Percentiles rank a stretch among this genome's conserved stretches.
Conservation (phyloP, 2,329 filamentous ascomycete species). For the Colletotrichum agaves region DNA sequence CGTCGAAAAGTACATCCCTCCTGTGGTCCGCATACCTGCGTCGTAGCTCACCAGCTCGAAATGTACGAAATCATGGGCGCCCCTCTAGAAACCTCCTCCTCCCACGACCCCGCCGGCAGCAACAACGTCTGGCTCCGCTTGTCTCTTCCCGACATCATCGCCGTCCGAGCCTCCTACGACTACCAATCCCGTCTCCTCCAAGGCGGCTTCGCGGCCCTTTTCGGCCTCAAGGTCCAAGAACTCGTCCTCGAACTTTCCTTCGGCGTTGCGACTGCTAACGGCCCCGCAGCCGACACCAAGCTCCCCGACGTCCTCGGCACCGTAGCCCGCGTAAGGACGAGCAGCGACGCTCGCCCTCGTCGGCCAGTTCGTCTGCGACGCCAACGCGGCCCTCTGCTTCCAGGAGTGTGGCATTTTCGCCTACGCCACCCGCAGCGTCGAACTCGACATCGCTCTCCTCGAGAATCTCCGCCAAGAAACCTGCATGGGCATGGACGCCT, state of each 20-base stretch:
- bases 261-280: conserved; percentile 54
- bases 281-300: conserved; percentile 47
- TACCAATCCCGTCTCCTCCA: conserved; percentile 64
- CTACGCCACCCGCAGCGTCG: conserved; percentile 60
- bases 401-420: conserved; percentile 62
- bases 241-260: conserved; percentile 65
- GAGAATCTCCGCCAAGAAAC: conserved; percentile 64
- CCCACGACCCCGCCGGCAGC: conserved; percentile 25
- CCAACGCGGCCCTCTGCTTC: conserved; percentile 56
- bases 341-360: conserved; percentile 60
- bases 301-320: conserved; percentile 58
- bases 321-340: conserved; percentile 55
- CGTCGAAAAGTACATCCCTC: conserved; percentile 59
- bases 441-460: conserved; percentile 62
- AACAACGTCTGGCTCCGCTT: conserved; percentile 58
- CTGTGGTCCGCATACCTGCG: conserved; percentile 63
- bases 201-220: conserved; percentile 60
- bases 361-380: conserved; percentile 60
- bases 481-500: conserved; percentile 65
- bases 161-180: conserved; percentile 62
- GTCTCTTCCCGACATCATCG: conserved; percentile 59
- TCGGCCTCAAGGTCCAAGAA: conserved; percentile 63
- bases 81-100: conserved; percentile 36
- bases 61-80: conserved; percentile 62
- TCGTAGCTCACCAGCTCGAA: conserved; percentile 64